Conservation (phyloP, 108 stramenopile species). For the Schizochytrium sp. region DNA sequence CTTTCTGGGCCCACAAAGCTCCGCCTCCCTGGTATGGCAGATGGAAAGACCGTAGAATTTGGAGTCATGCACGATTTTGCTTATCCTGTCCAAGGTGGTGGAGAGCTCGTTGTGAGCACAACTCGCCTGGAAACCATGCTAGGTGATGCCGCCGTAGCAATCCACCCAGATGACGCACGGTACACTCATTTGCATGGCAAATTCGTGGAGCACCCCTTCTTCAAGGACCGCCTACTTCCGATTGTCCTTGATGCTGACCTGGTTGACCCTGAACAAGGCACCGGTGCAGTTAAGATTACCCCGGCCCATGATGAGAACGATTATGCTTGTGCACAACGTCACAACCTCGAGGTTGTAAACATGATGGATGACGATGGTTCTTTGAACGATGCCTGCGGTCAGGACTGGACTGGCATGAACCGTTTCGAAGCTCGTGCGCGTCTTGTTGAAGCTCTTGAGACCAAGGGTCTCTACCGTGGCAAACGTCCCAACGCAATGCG, state of each 20-base stretch:
- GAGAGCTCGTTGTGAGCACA: constrained; percentile 86
- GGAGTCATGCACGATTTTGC: constrained; percentile 97
- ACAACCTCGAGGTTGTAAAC: constrained; percentile 89
- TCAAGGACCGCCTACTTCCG: constrained; percentile 73
- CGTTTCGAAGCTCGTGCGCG: constrained; percentile 88
- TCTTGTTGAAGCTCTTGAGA: constrained; percentile 83
- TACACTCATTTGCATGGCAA: constrained; percentile 89
- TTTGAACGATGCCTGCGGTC: constrained; percentile 85
- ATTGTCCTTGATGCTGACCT: constrained; percentile 91
- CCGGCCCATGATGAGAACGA: constrained; percentile 98
- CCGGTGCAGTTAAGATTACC: constrained; percentile 96
- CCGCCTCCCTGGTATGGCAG: not conserved
- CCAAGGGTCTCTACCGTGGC: constrained; percentile 14
- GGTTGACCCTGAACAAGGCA: constrained; percentile 94
- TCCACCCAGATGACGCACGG: constrained; percentile 92
- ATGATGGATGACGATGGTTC: constrained; percentile 96
- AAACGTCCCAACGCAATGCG: constrained; percentile 84
- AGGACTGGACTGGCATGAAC: constrained; percentile 86
- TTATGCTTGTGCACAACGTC: constrained; percentile 92
- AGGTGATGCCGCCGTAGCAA: constrained; percentile 94
- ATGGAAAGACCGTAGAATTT: constrained; percentile 64
- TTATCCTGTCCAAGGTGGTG: constrained; percentile 82
- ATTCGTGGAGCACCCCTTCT: constrained; percentile 85
- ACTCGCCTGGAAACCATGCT: constrained; percentile 95
- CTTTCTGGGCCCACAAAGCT: constrained; percentile 11